phyloP scores from a whole-genome alignment of 192 early-diverging fungal genomes.

The Coemansia sp. region DNA sequence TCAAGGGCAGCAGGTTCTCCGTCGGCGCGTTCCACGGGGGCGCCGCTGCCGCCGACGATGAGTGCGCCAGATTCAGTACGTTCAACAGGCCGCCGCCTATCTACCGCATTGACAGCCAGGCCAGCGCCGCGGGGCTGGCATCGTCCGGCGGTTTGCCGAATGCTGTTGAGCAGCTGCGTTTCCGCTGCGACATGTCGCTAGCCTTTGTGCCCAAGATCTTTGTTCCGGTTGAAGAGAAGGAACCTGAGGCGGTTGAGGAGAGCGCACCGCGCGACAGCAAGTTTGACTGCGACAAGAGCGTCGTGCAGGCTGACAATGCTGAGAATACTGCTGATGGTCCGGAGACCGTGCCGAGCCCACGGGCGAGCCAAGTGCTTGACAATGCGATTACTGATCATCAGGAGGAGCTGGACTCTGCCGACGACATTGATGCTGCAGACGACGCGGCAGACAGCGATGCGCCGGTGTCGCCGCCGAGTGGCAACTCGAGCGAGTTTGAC shows the following conservation, averaged over 20 bases:
- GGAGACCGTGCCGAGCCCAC: background rate
- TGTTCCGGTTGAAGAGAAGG: slow-evolving; percentile 3
- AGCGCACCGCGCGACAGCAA: background rate
- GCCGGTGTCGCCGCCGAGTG: background rate
- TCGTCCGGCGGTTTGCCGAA: slow-evolving; percentile 21
- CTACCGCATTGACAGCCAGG: slow-evolving; percentile 6
- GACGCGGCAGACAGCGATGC: background rate
- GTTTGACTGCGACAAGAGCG: background rate
- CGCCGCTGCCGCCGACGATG: background rate
- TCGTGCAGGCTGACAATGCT: background rate
- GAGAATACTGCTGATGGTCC: too few species aligned
- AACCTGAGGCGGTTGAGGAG: background rate
- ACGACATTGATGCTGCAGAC: background rate
- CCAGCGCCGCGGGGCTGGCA: slow-evolving; percentile 10
- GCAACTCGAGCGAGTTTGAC: slow-evolving; percentile 23
- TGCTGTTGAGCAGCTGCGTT: slow-evolving; percentile 43
- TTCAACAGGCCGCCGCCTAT: slow-evolving; percentile 11
- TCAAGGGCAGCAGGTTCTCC: slow-evolving; percentile 25
- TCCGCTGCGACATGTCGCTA: slow-evolving; percentile 26
- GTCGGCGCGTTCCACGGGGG: slow-evolving; percentile 30
- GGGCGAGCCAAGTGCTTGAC: background rate
- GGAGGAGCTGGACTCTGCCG: background rate
- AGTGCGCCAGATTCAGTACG: slow-evolving; percentile 13
- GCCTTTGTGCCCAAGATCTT: slow-evolving; percentile 45
- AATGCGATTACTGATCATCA: background rate